phyloP scores from a whole-genome alignment of 345 rosid genomes.

The Rhizophora apiculata region DNA sequence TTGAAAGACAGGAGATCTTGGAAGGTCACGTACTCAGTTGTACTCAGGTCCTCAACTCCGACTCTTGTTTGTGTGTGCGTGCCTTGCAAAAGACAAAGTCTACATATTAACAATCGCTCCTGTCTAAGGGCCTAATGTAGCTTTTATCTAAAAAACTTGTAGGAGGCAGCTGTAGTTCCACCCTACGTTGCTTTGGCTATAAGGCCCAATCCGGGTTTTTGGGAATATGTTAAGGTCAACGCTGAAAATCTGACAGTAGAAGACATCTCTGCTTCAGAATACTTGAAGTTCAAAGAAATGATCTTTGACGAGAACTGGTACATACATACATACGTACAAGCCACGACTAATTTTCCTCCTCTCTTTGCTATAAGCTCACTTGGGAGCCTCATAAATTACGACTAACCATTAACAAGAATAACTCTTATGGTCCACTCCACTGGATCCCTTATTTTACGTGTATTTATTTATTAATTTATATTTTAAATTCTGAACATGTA shows the following conservation, averaged over 20 bases:
- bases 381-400: no score
- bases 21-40: slow-evolving; percentile 64
- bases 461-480: no score
- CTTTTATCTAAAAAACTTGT: slow-evolving; percentile 18
- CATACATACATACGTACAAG: background rate
- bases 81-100: no score
- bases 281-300: slow-evolving; percentile 72
- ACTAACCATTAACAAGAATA: no score
- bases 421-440: no score
- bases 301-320: slow-evolving; percentile 77
- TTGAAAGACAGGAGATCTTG: slow-evolving; percentile 55
- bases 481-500: no score
- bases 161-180: slow-evolving; percentile 89
- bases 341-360: no score
- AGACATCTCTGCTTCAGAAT: slow-evolving; percentile 53
- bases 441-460: no score
- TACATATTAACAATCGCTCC: no score
- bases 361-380: no score
- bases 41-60: slow-evolving; percentile 29
- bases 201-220: slow-evolving; percentile 80
- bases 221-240: slow-evolving; percentile 84
- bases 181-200: slow-evolving; percentile 78
- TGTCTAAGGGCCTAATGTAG: background rate
- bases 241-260: slow-evolving; percentile 55
- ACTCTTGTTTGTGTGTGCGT: no score